Conservation (phyloP, 2,329 filamentous ascomycete species). For the Fragosphaeria purpurea region DNA sequence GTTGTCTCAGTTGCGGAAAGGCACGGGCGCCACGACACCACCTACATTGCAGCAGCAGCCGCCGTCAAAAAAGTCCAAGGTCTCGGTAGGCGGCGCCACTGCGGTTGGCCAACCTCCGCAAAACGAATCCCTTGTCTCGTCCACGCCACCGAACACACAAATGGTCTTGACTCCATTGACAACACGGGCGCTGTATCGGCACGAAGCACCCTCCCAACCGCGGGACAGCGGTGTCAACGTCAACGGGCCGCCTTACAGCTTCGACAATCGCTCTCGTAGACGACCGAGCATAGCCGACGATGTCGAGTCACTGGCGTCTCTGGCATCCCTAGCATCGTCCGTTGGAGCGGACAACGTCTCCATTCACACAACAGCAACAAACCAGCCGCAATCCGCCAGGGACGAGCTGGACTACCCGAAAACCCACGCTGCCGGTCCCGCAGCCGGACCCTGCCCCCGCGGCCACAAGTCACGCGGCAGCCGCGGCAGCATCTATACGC, state of each 20-base stretch:
- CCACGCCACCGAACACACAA: neutral
- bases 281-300: slow-evolving; percentile 10
- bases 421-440: slow-evolving; percentile 5
- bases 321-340: slow-evolving; percentile 37
- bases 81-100: too few relatives aligned
- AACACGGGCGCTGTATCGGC: slow-evolving; percentile 9
- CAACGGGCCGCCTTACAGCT: neutral
- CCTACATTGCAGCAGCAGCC: neutral
- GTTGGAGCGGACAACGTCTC: slow-evolving; percentile 43
- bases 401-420: slow-evolving; percentile 2
- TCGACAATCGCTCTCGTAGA: slow-evolving; percentile 1
- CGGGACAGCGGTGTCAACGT: neutral
- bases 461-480: slow-evolving; percentile 25
- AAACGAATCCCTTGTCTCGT: neutral
- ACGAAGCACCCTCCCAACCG: slow-evolving; percentile 4
- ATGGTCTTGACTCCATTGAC: slow-evolving; percentile 12
- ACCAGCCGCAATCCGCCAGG: slow-evolving; percentile 1
- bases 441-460: slow-evolving; percentile 16
- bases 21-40: too few relatives aligned
- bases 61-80: slow-evolving; percentile 6
- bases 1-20: too few relatives aligned
- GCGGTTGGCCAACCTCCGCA: neutral
- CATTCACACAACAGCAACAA: slow-evolving; percentile 32
- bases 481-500: slow-evolving; percentile 49
- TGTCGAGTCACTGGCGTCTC: slow-evolving; percentile 44